phyloP scores from a whole-genome alignment of 2,329 filamentous ascomycete species.

The Aureobasidium lini region DNA sequence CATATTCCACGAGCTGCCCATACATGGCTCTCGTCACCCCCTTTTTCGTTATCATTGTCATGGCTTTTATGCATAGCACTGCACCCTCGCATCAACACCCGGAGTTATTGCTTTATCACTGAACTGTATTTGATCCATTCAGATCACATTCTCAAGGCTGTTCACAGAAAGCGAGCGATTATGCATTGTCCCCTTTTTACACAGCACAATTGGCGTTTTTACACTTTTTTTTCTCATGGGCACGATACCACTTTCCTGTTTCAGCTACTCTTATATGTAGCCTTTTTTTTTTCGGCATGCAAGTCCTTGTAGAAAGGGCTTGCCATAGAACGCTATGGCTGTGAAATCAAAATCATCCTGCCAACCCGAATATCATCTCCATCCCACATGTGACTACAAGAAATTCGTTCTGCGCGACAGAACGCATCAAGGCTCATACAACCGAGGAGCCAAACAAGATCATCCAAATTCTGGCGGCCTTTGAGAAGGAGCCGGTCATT shows the following conservation, averaged over 20 bases:
- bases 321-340: neutral
- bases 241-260: slow-evolving; percentile 7
- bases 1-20: slow-evolving; percentile 3
- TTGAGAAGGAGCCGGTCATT: no score
- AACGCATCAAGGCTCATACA: no score
- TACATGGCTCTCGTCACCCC: neutral
- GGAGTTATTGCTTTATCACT: neutral
- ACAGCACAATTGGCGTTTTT: neutral
- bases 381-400: no score
- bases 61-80: neutral
- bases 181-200: neutral
- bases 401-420: no score
- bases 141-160: neutral
- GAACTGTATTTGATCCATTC: neutral
- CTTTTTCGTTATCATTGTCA: neutral
- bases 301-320: neutral
- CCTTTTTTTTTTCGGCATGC: neutral
- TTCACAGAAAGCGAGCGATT: slow-evolving; percentile 3
- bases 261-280: neutral
- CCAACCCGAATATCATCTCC: neutral
- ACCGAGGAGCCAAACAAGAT: no score
- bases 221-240: neutral
- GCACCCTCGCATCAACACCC: neutral
- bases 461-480: no score
- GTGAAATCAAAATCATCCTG: neutral